Evolutionary conservation across 1,139 yeast genomes (phyloP).

Genomic region (Nakaseomyces delphensis): DNA sequence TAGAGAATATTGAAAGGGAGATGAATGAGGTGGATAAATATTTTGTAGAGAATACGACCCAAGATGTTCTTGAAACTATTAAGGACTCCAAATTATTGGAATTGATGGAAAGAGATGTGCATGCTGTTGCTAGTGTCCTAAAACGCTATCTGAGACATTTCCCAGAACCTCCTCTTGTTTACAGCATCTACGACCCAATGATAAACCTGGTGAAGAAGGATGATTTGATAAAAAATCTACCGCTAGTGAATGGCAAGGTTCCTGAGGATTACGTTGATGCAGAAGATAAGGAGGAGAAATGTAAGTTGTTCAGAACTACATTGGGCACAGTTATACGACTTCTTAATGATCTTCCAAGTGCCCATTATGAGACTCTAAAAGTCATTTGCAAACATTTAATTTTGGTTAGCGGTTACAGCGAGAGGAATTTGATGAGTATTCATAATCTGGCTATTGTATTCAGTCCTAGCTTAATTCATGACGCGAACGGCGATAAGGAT

Average conservation of each 20-base stretch:
- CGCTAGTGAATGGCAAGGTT: constrained; percentile 8
- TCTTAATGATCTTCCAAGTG: constrained; percentile 46
- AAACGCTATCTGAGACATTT: constrained; percentile 79
- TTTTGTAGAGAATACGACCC: neutral
- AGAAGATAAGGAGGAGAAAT: constrained; percentile 3
- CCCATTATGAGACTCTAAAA: constrained; percentile 55
- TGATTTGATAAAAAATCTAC: constrained; percentile 15
- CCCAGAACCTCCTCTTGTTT: constrained; percentile 78
- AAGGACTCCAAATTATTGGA: neutral
- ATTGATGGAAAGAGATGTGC: constrained; percentile 50
- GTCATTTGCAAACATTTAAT: constrained; percentile 57
- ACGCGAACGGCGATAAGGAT: constrained; percentile 72
- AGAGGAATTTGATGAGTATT: constrained; percentile 64
- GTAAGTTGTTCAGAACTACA: constrained; percentile 11
- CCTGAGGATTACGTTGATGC: neutral
- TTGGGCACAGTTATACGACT: constrained; percentile 33
- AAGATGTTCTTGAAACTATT: neutral
- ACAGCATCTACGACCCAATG: constrained; percentile 54
- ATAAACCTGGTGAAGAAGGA: constrained; percentile 41
- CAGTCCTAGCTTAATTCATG: constrained; percentile 87
- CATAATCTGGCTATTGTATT: constrained; percentile 85
- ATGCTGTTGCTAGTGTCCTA: constrained; percentile 79
- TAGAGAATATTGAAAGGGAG: constrained; percentile 30
- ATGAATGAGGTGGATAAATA: constrained; percentile 15
- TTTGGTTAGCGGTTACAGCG: constrained; percentile 43